These are phyloP conservation scores for Paecilomyces formosus DNA, from an alignment of 2,329 filamentous ascomycete species.

Conservation along the genomic window DNA sequence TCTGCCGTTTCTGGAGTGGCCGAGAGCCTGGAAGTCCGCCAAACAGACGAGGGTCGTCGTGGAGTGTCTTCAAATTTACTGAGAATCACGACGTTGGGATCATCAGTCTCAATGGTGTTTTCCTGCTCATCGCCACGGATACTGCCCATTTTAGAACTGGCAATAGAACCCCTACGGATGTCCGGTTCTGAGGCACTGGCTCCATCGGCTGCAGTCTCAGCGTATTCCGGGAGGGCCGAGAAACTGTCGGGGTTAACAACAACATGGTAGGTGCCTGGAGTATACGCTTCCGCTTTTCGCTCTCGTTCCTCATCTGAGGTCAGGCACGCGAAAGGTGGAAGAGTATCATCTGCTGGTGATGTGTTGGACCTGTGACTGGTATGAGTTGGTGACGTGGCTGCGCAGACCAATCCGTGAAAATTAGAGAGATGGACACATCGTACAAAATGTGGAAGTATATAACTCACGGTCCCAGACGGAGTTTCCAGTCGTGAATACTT, in stretches of 20 bases:
- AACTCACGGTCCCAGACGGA: constrained; percentile 50
- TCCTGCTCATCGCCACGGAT: constrained; percentile 20
- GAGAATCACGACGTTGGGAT: constrained; percentile 45
- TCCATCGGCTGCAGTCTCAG: constrained; percentile 23
- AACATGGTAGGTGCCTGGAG: constrained; percentile 50
- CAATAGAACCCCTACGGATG: constrained; percentile 16
- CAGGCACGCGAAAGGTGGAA: constrained; percentile 48
- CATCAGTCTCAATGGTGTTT: constrained; percentile 17
- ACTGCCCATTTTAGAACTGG: constrained; percentile 19
- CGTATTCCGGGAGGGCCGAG: constrained; percentile 44
- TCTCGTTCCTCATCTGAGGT: constrained; percentile 53
- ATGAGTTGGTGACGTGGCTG: constrained; percentile 22
- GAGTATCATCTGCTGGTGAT: constrained; percentile 33
- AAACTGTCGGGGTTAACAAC: constrained; percentile 50
- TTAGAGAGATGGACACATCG: constrained; percentile 2
- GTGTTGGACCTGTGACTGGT: constrained; percentile 19
- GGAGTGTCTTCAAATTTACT: constrained; percentile 43
- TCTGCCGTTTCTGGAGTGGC: constrained; percentile 25
- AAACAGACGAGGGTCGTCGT: constrained; percentile 23
- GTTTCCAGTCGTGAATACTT: constrained; percentile 45
- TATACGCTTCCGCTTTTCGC: constrained; percentile 44
- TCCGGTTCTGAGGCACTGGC: constrained; percentile 14
- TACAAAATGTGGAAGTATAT: constrained; percentile 2
- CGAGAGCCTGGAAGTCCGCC: constrained; percentile 23
- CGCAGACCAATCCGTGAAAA: constrained; percentile 7